A percentile compares a stretch with the other conserved stretches of the same genome.
Conservation (phyloP, 2,329 filamentous ascomycete species). For the Bimuria novae-zelandiae region DNA sequence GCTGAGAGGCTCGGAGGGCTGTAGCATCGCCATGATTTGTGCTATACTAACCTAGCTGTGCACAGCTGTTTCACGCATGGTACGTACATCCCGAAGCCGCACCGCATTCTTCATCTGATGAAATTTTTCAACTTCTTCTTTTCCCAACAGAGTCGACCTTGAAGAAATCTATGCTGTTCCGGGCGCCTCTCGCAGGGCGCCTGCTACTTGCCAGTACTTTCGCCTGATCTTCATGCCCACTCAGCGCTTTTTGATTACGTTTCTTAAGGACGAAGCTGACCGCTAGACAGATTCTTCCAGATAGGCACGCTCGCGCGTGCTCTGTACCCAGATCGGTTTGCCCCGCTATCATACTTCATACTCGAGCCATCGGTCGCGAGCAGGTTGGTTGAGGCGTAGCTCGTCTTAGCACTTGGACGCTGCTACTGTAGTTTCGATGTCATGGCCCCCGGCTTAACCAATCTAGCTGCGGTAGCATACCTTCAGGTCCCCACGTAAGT, state of each 20-base stretch:
- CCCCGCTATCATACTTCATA: not conserved
- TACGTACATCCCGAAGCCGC: constrained; percentile 16
- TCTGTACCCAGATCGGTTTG: too few relatives aligned
- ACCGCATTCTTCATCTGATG: constrained; percentile 60
- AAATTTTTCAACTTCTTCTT: constrained; percentile 77
- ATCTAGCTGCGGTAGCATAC: not conserved
- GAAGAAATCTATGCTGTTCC: constrained; percentile 73
- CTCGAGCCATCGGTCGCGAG: not conserved
- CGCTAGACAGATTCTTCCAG: not conserved
- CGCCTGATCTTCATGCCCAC: constrained; percentile 64
- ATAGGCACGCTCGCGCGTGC: too few relatives aligned
- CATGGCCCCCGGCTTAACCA: too few relatives aligned
- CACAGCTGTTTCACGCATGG: constrained; percentile 12
- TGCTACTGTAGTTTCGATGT: too few relatives aligned
- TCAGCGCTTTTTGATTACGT: not conserved
- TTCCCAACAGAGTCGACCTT: constrained; percentile 88
- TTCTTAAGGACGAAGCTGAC: constrained; percentile 8
- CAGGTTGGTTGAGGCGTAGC: not conserved
- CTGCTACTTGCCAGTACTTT: constrained; percentile 93
- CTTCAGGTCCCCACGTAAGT: constrained; percentile 33
- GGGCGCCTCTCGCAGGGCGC: constrained; percentile 64
- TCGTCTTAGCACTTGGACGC: not conserved
- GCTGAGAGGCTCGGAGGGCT: too few relatives aligned
- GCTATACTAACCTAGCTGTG: not conserved
- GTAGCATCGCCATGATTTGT: not conserved